Percentiles rank a stretch among this genome's conserved stretches.
These are phyloP conservation scores for Cocos nucifera DNA, from an alignment of 176 grass and related monocot species.

Conservation along the genomic window DNA sequence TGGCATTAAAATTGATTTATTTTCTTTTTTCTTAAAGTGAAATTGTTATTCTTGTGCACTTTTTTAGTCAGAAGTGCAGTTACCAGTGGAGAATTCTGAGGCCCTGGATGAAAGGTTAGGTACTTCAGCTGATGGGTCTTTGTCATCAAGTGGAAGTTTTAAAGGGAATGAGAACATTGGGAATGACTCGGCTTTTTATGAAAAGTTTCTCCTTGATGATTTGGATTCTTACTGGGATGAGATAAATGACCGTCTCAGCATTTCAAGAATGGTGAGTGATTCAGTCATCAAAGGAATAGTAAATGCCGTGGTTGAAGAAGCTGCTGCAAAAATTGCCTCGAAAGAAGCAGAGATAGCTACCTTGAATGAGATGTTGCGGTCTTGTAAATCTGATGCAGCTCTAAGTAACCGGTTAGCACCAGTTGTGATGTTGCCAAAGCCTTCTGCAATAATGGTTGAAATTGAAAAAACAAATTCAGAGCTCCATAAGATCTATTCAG, in stretches of 20 bases:
- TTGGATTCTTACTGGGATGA: conserved; percentile 36
- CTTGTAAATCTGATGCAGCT: conserved; percentile 10
- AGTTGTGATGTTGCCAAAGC: neutral
- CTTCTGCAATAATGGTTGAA: neutral
- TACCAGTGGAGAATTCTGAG: conserved; percentile 9
- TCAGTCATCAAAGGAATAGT: conserved; percentile 32
- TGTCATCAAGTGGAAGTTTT: conserved; percentile 4
- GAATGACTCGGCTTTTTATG: conserved; percentile 24
- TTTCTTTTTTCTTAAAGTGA: too few relatives aligned
- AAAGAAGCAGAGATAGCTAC: conserved; percentile 30
- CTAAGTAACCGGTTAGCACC: neutral
- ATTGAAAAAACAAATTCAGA: conserved; percentile 16
- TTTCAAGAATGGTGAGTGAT: conserved; percentile 29
- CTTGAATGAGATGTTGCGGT: conserved; percentile 18
- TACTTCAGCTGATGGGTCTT: conserved; percentile 4
- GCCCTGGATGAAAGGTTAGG: conserved; percentile 1
- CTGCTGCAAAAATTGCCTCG: conserved; percentile 24
- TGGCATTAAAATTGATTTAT: too few relatives aligned
- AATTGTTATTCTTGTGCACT: too few relatives aligned
- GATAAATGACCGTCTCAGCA: conserved; percentile 27
- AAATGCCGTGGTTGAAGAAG: conserved; percentile 27
- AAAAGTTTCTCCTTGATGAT: conserved; percentile 24
- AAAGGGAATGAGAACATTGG: conserved; percentile 11
- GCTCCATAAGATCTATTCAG: conserved; percentile 12
- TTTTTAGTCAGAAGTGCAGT: neutral